Base-by-base conservation (phyloP, 345 rosid genomes). In the Cardamine resedifolia region DNA sequence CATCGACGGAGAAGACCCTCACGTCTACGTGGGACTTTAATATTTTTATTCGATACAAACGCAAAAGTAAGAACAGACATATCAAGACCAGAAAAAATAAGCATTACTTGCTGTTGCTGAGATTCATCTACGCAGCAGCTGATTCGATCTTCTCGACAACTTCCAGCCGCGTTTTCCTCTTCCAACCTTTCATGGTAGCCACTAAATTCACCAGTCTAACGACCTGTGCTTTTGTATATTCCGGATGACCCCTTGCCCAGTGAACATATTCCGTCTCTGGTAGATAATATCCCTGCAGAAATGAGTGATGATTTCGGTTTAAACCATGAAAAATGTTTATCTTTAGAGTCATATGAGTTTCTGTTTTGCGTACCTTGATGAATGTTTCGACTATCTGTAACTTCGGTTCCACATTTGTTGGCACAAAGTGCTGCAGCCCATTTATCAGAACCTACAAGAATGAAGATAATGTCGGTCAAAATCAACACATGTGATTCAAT, bases 181-280 rank as follows among this genome's bases (percentile, higher is more conserved):
- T 96, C 99, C 99, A 96, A 31, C 98, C 85, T 81, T 88, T 88
- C 98, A 96, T 87, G 14, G 91, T 41, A 6, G 99, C 97, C 19
- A 96, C 98, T 8, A 92, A 87, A 82, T 88, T 96, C 77, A 96
- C 71, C 76, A 96, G 80, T 70, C 98, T 96, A 18, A 83, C 72
- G 16, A 96, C 81, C 65, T 96, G 99, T 64, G 36, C 83, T 80
- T 87, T 90, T 20, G 79, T 88, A 82, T 83, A 92, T 76, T 92
- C 98, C 43, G 98, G 96, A 64, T 90, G 99, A 81, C 82, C 86
- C 8, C 95, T 90, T 23, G 97, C 91, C 98, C 97, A 92, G 76
- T 96, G 98, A 19, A 92, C 92, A 48, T 81, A 92, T 81, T 96
- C 99, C 2, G 98, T 96, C 76, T 91, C 97, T 1, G 99, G 98